Conservation (phyloP, 2,329 filamentous ascomycete genomes). For the Aspergillus cejpii region DNA sequence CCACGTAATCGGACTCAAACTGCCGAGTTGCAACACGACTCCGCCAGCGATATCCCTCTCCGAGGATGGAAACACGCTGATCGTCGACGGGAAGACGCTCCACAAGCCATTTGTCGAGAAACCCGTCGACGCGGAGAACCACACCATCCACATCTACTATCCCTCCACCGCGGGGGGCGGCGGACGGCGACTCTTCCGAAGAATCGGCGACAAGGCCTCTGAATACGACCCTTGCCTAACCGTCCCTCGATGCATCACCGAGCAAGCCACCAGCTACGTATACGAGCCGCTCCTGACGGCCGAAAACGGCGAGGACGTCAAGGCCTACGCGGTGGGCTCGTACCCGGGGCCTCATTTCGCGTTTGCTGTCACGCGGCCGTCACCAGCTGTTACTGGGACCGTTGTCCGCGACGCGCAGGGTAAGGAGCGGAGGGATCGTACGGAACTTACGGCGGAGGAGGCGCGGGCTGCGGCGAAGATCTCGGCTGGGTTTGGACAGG, state of each 20-base stretch:
- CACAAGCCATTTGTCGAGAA: constrained; percentile 94
- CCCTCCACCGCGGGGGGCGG: constrained; percentile 83
- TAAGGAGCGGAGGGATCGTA: constrained; percentile 87
- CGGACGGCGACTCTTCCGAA: constrained; percentile 79
- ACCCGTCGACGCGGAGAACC: constrained; percentile 85
- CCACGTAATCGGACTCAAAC: too few relatives aligned
- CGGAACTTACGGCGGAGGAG: constrained; percentile 68
- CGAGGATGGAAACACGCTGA: constrained; percentile 73
- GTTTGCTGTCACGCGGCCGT: constrained; percentile 88
- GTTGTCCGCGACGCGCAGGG: constrained; percentile 88
- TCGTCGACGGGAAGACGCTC: constrained; percentile 69
- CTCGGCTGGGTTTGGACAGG: constrained; percentile 75
- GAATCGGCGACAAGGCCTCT: constrained; percentile 93
- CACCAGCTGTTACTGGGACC: constrained; percentile 84
- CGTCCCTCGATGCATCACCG: constrained; percentile 69
- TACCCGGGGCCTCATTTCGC: constrained; percentile 58
- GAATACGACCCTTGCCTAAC: constrained; percentile 71
- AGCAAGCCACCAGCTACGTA: constrained; percentile 72
- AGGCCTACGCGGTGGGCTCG: constrained; percentile 80
- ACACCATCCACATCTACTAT: constrained; percentile 95
- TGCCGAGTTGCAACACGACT: too few relatives aligned
- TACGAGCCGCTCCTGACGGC: constrained; percentile 92
- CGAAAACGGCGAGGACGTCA: constrained; percentile 90
- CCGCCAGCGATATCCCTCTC: constrained; percentile 70
- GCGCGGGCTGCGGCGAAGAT: constrained; percentile 76